Evolutionary conservation across 208 protist genomes (phyloP).

Genomic region (Crithidia brevicula): DNA sequence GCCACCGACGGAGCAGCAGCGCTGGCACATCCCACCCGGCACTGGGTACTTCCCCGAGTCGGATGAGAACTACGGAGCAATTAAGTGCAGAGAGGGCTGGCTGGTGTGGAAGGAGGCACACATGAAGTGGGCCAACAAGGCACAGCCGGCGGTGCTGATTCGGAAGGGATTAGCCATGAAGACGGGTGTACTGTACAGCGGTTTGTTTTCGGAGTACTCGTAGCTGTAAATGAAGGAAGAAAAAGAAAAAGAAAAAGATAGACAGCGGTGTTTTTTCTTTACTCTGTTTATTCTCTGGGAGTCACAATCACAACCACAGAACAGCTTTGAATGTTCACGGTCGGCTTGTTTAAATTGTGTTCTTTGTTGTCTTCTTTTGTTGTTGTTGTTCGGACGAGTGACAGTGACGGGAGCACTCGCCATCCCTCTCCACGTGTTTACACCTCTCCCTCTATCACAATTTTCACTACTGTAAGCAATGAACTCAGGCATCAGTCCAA

Average conservation of each 20-base stretch:
- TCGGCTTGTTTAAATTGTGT: too few relatives aligned
- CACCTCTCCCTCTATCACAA: too few relatives aligned
- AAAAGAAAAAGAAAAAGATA: not conserved
- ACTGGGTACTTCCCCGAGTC: slow-evolving; percentile 80
- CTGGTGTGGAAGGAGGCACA: slow-evolving; percentile 75
- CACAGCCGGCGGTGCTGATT: slow-evolving; percentile 71
- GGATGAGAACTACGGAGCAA: slow-evolving; percentile 61
- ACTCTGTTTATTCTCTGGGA: too few relatives aligned
- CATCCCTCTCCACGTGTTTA: too few relatives aligned
- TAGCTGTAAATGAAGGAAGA: not conserved
- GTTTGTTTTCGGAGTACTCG: slow-evolving; percentile 72
- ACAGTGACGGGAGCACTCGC: too few relatives aligned
- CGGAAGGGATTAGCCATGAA: slow-evolving; percentile 89
- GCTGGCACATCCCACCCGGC: slow-evolving; percentile 57
- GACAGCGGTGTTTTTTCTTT: slow-evolving; percentile 1
- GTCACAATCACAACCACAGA: too few relatives aligned
- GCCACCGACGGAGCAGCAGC: slow-evolving; percentile 28
- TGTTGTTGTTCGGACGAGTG: too few relatives aligned
- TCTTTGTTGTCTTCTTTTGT: too few relatives aligned
- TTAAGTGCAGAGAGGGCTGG: slow-evolving; percentile 82
- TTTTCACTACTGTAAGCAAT: too few relatives aligned
- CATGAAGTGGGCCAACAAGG: slow-evolving; percentile 53
- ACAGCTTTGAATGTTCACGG: too few relatives aligned
- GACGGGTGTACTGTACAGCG: slow-evolving; percentile 67
- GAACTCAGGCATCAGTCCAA: too few relatives aligned